Percentiles rank a stretch among this genome's conserved stretches.
Conservation (phyloP, 2,329 filamentous ascomycete genomes). For the Paramyrothecium roridum region DNA sequence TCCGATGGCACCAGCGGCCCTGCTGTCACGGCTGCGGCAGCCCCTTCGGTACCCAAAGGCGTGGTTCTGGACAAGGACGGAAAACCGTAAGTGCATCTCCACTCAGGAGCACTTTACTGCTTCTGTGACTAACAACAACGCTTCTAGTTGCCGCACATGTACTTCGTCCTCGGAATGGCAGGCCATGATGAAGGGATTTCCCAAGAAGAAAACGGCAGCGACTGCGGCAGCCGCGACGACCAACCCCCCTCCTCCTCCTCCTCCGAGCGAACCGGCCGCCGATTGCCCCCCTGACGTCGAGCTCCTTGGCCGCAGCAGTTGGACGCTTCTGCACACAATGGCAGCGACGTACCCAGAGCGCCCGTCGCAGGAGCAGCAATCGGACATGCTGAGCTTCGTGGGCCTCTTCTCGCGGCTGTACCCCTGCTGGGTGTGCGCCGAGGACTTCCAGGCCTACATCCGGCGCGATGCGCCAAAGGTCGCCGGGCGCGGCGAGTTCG, state of each 20-base stretch:
- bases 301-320: constrained; percentile 78
- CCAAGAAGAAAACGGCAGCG: constrained; percentile 22
- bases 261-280: constrained; percentile 35
- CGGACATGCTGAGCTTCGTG: constrained; percentile 76
- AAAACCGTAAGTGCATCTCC: constrained; percentile 64
- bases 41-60: constrained; percentile 64
- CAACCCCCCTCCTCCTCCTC: constrained; percentile 27
- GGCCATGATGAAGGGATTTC: constrained; percentile 46
- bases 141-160: constrained; percentile 68
- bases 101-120: neutral
- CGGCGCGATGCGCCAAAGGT: constrained; percentile 62
- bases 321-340: constrained; percentile 91
- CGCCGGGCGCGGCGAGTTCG: constrained; percentile 65
- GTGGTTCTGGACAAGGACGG: constrained; percentile 76
- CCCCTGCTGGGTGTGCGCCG: constrained; percentile 92
- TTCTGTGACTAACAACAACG: constrained; percentile 1
- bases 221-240: constrained; percentile 30
- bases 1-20: constrained; percentile 11
- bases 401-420: constrained; percentile 80
- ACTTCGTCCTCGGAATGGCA: constrained; percentile 64
- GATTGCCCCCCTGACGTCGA: constrained; percentile 94
- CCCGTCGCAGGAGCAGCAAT: constrained; percentile 67
- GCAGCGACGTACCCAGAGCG: constrained; percentile 77
- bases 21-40: constrained; percentile 13
- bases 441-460: constrained; percentile 86